These are phyloP conservation scores for Zymoseptoria crescenta DNA, from an alignment of 2,329 filamentous ascomycete genomes.

Conservation along the genomic window DNA sequence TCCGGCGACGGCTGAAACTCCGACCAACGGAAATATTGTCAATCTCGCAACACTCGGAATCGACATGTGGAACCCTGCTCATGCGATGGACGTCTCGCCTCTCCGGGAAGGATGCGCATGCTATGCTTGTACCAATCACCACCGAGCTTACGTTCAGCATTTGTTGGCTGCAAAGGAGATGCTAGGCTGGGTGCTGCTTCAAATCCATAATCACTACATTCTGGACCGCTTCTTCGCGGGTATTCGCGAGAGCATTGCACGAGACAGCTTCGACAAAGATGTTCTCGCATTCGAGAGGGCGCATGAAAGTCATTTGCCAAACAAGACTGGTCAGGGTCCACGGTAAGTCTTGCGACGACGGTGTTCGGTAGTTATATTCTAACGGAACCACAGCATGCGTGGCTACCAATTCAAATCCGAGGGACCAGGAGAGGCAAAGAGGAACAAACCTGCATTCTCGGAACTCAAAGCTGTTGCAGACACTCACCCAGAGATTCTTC, in stretches of 20 bases:
- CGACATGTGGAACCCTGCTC: constrained; percentile 63
- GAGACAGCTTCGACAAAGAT: constrained; percentile 49
- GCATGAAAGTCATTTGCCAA: constrained; percentile 67
- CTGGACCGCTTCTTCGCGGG: constrained; percentile 65
- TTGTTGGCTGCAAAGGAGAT: constrained; percentile 87
- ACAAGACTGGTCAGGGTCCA: constrained; percentile 68
- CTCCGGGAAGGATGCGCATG: constrained; percentile 61
- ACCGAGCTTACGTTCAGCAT: constrained; percentile 81
- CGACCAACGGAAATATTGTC: constrained; percentile 7
- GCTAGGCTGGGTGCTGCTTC: constrained; percentile 88
- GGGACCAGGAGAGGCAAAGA: constrained; percentile 53
- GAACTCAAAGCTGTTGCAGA: constrained; percentile 39
- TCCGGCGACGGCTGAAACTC: constrained; percentile 34
- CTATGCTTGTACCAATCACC: constrained; percentile 76
- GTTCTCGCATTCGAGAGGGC: constrained; percentile 51
- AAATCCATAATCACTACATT: constrained; percentile 80
- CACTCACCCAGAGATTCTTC: constrained; percentile 38
- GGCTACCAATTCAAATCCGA: constrained; percentile 76
- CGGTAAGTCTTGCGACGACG: constrained; percentile 36
- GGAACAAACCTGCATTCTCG: constrained; percentile 63
- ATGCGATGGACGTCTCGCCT: constrained; percentile 57
- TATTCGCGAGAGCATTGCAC: constrained; percentile 57
- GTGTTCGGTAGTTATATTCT: constrained; percentile 1
- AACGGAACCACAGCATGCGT: constrained; percentile 45
- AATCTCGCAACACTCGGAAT: constrained; percentile 52